Evolutionary conservation across 495 filamentous ascomycete genomes (phyloP).

Genomic region (Jackrogersella multiformis): DNA sequence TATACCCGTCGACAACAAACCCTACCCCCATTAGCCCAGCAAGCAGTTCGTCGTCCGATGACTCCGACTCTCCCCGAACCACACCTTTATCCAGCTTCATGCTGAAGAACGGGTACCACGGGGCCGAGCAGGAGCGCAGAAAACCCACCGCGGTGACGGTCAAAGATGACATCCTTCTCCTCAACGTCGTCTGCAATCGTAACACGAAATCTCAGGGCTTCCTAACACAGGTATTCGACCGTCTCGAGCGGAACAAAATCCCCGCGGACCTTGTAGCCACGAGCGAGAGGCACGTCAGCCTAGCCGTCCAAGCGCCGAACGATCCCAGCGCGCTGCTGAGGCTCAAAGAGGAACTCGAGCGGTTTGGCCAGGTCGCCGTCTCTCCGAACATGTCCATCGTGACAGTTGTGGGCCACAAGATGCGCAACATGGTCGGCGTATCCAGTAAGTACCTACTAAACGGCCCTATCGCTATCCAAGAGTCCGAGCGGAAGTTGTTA

Average conservation of each 20-base stretch:
- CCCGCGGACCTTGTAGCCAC: slow-evolving; percentile 52
- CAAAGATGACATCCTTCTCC: slow-evolving; percentile 50
- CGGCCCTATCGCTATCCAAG: neutral
- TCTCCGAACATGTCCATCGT: slow-evolving; percentile 51
- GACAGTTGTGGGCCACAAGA: slow-evolving; percentile 54
- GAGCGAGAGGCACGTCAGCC: slow-evolving; percentile 52
- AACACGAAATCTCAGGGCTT: slow-evolving; percentile 51
- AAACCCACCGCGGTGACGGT: slow-evolving; percentile 53
- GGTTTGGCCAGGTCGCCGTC: slow-evolving; percentile 47
- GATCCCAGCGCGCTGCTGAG: slow-evolving; percentile 38
- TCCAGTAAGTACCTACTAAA: slow-evolving; percentile 40
- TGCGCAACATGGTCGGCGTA: slow-evolving; percentile 54
- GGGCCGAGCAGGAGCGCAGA: slow-evolving; percentile 45
- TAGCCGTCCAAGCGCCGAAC: slow-evolving; percentile 48
- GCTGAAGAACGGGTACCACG: slow-evolving; percentile 51
- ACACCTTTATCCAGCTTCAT: slow-evolving; percentile 44
- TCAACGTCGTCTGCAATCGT: slow-evolving; percentile 53
- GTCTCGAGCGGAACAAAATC: slow-evolving; percentile 47
- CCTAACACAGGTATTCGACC: slow-evolving; percentile 49
- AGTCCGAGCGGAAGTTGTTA: neutral
- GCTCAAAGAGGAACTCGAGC: slow-evolving; percentile 44
- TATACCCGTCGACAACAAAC: slow-evolving; percentile 45
- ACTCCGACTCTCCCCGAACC: slow-evolving; percentile 7
- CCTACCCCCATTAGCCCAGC: slow-evolving; percentile 19
- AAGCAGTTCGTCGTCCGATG: slow-evolving; percentile 18